phyloP scores from a whole-genome alignment of 768 basidiomycete species.

The Solioccasus polychromus region DNA sequence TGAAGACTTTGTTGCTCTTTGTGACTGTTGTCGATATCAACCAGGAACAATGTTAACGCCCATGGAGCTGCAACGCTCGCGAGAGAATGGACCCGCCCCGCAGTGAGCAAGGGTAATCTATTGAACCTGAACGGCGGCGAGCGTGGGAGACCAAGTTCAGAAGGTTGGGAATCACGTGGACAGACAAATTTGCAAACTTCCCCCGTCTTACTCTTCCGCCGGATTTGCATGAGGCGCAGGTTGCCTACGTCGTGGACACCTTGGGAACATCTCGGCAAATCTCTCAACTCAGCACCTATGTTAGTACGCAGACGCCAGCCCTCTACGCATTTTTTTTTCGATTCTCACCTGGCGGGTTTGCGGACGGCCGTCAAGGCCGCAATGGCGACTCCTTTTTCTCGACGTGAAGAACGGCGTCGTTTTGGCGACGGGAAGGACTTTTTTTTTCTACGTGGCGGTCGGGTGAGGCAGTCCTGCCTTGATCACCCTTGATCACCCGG shows the following conservation, averaged over 20 bases:
- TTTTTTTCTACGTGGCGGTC: constrained; percentile 2
- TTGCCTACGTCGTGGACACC: constrained; percentile 13
- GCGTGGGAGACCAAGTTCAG: constrained; percentile 15
- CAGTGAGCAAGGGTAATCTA: constrained; percentile 13
- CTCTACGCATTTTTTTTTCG: too few species aligned
- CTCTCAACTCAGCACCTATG: constrained; percentile 5
- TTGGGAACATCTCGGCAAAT: constrained; percentile 28
- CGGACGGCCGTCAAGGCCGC: constrained; percentile 11
- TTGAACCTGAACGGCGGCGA: background rate
- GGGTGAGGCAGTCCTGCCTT: background rate
- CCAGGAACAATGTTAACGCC: constrained; percentile 13
- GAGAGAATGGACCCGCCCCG: too few species aligned
- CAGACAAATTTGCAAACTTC: constrained; percentile 9
- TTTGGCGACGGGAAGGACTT: background rate
- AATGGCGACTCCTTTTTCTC: constrained; percentile 11
- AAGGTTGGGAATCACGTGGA: constrained; percentile 17
- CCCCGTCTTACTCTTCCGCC: constrained; percentile 17
- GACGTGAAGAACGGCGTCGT: background rate
- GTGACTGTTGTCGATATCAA: constrained; percentile 4
- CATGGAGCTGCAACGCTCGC: constrained; percentile 4
- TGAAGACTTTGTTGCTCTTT: background rate
- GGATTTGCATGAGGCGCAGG: constrained; percentile 20
- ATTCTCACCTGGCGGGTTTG: constrained; percentile 19
- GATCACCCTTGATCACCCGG: background rate
- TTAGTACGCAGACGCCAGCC: background rate